These are phyloP conservation scores for Coriaria nepalensis DNA, from an alignment of 306 rosid species.

Conservation along the genomic window DNA sequence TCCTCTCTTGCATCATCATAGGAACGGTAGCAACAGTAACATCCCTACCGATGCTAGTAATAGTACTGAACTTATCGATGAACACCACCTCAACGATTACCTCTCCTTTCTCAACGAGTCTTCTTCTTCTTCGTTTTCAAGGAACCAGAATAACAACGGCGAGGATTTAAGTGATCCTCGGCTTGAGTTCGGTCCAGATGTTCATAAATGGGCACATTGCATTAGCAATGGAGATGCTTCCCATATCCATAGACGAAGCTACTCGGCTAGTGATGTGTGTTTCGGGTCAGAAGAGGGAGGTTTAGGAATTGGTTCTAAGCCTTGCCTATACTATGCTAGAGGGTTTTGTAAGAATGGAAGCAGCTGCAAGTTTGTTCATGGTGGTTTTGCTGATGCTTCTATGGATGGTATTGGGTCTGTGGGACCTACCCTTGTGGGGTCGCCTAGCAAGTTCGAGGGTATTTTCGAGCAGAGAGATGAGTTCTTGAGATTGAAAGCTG, in stretches of 20 bases:
- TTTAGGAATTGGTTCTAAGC: conserved; percentile 50
- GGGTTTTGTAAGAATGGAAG: conserved; percentile 87
- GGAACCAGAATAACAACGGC: conserved; percentile 10
- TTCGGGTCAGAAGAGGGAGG: conserved; percentile 55
- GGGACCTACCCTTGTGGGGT: conserved; percentile 37
- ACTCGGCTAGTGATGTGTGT: conserved; percentile 67
- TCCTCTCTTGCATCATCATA: conserved; percentile 15
- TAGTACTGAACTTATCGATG: conserved; percentile 45
- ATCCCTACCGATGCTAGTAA: conserved; percentile 20
- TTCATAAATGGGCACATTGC: conserved; percentile 46
- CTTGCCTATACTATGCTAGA: conserved; percentile 80
- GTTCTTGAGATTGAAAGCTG: conserved; percentile 47
- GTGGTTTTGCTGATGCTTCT: conserved; percentile 36
- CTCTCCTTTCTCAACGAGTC: conserved; percentile 65
- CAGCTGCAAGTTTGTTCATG: conserved; percentile 77
- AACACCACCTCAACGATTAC: conserved; percentile 53
- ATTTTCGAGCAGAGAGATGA: conserved; percentile 60
- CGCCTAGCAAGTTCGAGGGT: conserved; percentile 51
- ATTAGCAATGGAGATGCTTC: conserved; percentile 40
- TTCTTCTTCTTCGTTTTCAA: conserved; percentile 12
- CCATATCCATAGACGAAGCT: conserved; percentile 67
- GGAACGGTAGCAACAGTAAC: conserved; percentile 9
- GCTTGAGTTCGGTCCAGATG: conserved; percentile 32
- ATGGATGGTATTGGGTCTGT: conserved; percentile 24
- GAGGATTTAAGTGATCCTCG: conserved; percentile 56